Evolutionary conservation across 805 yeast genomes (phyloP).

Genomic region (Monosporozyma aquatica): DNA sequence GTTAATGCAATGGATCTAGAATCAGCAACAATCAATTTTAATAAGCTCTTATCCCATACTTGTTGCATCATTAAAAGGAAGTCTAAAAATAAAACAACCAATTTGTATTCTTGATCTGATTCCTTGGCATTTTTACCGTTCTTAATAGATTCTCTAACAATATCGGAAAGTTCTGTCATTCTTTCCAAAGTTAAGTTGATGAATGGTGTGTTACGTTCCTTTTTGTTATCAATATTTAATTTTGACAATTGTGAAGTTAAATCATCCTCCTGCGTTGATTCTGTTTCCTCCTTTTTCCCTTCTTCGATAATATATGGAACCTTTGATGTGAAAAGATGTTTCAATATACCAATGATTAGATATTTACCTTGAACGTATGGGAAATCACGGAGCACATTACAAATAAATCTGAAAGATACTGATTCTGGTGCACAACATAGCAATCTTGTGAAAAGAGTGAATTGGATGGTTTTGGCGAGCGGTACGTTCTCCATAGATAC

Average conservation of each 20-base stretch:
- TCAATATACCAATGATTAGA: constrained; percentile 52
- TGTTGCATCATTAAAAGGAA: constrained; percentile 35
- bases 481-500: constrained; percentile 30
- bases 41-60: constrained; percentile 25
- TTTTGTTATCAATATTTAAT: constrained; percentile 5
- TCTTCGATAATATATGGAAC: not conserved
- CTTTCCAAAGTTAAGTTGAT: constrained; percentile 36
- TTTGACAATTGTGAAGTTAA: constrained; percentile 2
- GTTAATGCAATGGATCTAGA: not conserved
- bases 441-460: constrained; percentile 56
- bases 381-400: constrained; percentile 56
- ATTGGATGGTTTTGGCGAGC: constrained; percentile 37
- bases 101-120: constrained; percentile 9
- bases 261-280: not conserved
- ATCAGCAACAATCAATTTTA: constrained; percentile 1
- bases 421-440: constrained; percentile 51
- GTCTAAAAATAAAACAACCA: constrained; percentile 48
- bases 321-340: not conserved
- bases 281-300: too few species aligned
- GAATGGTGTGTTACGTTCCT: constrained; percentile 17
- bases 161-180: constrained; percentile 29
- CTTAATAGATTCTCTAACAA: constrained; percentile 15
- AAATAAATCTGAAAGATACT: constrained; percentile 48
- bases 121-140: constrained; percentile 17
- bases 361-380: constrained; percentile 56